A percentile compares a stretch with the other conserved stretches of the same genome.
Conservation (phyloP, 2,329 filamentous ascomycete species). For the Fusarium xyrophilum region DNA sequence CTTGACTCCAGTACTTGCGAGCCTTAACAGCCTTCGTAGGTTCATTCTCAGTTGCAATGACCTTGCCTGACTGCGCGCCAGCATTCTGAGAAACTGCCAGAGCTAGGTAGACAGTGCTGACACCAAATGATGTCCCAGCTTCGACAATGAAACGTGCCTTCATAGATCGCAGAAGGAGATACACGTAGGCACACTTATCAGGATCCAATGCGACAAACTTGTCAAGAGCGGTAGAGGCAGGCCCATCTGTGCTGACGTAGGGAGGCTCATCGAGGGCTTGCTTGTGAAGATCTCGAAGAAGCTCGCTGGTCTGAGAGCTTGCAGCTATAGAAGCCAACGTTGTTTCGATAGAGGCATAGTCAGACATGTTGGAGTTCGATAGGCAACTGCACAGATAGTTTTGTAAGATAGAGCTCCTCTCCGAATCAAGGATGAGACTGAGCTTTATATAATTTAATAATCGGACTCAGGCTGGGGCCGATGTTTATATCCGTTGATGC, state of each 20-base stretch:
- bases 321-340: conserved; percentile 43
- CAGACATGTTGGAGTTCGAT: conserved; percentile 11
- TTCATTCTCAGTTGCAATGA: conserved; percentile 69
- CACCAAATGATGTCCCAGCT: conserved; percentile 67
- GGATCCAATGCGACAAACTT: conserved; percentile 66
- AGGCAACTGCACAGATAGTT: not conserved
- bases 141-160: conserved; percentile 62
- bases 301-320: conserved; percentile 34
- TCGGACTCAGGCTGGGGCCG: not conserved
- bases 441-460: not conserved
- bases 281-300: conserved; percentile 44
- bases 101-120: conserved; percentile 68
- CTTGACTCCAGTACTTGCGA: conserved; percentile 59
- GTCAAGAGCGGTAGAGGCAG: conserved; percentile 45
- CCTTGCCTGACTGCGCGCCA: conserved; percentile 40
- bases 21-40: conserved; percentile 59
- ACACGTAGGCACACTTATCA: conserved; percentile 64
- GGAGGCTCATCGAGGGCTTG: conserved; percentile 42
- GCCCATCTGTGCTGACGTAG: conserved; percentile 41
- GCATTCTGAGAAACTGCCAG: conserved; percentile 61
- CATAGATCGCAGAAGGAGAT: conserved; percentile 58
- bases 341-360: conserved; percentile 38
- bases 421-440: accelerated
- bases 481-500: not conserved
- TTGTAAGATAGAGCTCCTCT: accelerated